These are phyloP conservation scores for Fraxinus anomala DNA, from an alignment of 257 asterid genomes.

Conservation along the genomic window DNA sequence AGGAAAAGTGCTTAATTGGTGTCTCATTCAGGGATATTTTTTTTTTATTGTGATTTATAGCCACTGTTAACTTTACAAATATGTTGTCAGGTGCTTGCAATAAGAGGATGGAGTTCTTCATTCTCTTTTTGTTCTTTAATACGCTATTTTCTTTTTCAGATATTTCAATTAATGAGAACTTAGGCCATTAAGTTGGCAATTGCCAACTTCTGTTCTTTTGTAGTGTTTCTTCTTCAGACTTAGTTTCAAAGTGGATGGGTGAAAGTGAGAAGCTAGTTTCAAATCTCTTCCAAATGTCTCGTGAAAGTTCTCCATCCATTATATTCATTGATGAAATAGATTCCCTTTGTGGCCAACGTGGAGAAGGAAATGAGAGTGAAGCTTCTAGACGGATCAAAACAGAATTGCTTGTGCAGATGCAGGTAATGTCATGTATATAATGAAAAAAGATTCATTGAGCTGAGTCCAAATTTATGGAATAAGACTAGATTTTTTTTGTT, in stretches of 20 bases:
- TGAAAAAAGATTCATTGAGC: background rate
- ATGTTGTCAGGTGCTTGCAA: background rate
- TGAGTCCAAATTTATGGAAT: background rate
- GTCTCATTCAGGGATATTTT: background rate
- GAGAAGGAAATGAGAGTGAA: conserved; percentile 99
- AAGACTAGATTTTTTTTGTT: conserved; percentile 20
- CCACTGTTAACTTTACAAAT: background rate
- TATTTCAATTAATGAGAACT: conserved; percentile 35
- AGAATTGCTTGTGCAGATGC: conserved; percentile 97
- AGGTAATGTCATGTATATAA: conserved; percentile 40
- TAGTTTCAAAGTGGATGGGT: conserved; percentile 99
- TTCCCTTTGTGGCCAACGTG: conserved; percentile 92
- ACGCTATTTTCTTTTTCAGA: conserved; percentile 7
- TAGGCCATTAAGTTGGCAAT: conserved; percentile 54
- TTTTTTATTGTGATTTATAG: background rate
- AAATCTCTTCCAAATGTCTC: conserved; percentile 96
- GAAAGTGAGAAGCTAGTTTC: conserved; percentile 99
- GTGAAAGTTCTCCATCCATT: conserved; percentile 95
- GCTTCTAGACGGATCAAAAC: conserved; percentile 98
- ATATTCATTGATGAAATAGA: conserved; percentile 95
- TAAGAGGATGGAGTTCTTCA: background rate
- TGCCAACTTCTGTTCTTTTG: conserved; percentile 57
- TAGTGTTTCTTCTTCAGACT: conserved; percentile 96
- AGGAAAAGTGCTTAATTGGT: background rate
- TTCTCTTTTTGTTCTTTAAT: background rate